Evolutionary conservation across 2,329 filamentous ascomycete genomes (phyloP).

Genomic region (Rhynchosporium secalis): DNA sequence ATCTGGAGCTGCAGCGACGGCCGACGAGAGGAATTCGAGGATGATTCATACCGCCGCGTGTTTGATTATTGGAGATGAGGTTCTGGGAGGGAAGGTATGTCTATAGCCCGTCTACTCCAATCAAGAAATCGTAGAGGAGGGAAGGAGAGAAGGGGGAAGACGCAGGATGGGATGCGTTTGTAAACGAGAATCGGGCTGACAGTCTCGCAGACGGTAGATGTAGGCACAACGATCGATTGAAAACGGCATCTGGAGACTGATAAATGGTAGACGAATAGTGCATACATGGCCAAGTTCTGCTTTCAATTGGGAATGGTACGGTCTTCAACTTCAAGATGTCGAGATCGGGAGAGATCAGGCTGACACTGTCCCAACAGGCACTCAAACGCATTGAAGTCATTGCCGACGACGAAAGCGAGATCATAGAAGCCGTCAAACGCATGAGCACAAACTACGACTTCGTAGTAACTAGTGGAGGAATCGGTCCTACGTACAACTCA

Average conservation of each 20-base stretch:
- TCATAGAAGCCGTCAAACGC: conserved; percentile 76
- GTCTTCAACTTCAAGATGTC: conserved; percentile 42
- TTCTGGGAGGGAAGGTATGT: conserved; percentile 86
- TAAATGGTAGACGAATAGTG: conserved; percentile 58
- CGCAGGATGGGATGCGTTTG: neutral
- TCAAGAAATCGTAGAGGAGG: neutral
- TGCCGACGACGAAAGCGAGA: conserved; percentile 86
- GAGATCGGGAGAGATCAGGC: conserved; percentile 46
- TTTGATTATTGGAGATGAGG: conserved; percentile 95
- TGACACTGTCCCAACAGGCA: conserved; percentile 45
- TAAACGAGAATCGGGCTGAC: conserved; percentile 37
- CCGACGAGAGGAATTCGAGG: conserved; percentile 58
- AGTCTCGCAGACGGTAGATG: conserved; percentile 42
- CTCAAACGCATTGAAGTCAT: conserved; percentile 91
- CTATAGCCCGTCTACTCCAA: neutral
- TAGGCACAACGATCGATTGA: conserved; percentile 25
- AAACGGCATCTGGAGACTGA: conserved; percentile 22
- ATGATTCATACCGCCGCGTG: conserved; percentile 88
- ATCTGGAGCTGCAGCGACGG: conserved; percentile 38
- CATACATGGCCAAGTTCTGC: conserved; percentile 65
- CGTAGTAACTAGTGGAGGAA: conserved; percentile 92
- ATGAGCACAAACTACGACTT: conserved; percentile 93
- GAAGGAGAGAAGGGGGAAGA: neutral
- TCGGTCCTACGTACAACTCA: conserved; percentile 80
- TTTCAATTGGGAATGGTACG: conserved; percentile 60